phyloP scores from a whole-genome alignment of 768 basidiomycete genomes.

The Mrakia hoshinonis region DNA sequence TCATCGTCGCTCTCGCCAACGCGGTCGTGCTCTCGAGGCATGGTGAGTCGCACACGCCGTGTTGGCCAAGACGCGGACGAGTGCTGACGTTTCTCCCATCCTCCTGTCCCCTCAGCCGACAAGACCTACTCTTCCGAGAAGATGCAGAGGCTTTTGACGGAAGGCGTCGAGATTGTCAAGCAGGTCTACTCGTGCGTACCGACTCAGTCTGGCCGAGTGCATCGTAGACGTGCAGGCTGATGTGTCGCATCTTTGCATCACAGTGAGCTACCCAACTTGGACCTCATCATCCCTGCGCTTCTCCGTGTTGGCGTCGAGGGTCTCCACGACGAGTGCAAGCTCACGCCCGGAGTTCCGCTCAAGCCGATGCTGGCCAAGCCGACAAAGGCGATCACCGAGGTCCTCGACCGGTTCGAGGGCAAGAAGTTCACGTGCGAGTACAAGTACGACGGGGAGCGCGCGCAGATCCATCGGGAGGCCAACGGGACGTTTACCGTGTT shows the following conservation, averaged over 20 bases:
- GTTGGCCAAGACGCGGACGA: too few species aligned
- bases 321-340: slow-evolving; percentile 66
- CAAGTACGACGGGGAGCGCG: slow-evolving; percentile 97
- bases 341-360: slow-evolving; percentile 81
- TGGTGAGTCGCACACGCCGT: slow-evolving; percentile 37
- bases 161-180: slow-evolving; percentile 69
- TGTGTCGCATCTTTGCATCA: background rate
- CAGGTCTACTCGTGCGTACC: slow-evolving; percentile 76
- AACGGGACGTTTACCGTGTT: slow-evolving; percentile 83
- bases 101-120: slow-evolving; percentile 52
- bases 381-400: slow-evolving; percentile 96
- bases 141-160: slow-evolving; percentile 61
- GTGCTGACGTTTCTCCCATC: too few species aligned
- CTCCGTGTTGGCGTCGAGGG: slow-evolving; percentile 65
- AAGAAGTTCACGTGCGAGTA: slow-evolving; percentile 97
- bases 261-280: slow-evolving; percentile 88
- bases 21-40: slow-evolving; percentile 76
- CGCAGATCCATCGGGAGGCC: slow-evolving; percentile 71
- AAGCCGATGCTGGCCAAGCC: slow-evolving; percentile 99
- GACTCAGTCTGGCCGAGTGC: background rate
- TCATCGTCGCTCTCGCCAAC: slow-evolving; percentile 88
- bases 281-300: slow-evolving; percentile 81
- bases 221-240: background rate
- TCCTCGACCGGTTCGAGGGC: slow-evolving; percentile 90
- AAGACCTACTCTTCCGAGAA: slow-evolving; percentile 71